Conservation (phyloP, 768 basidiomycete species). For the Pleurotus platypus region DNA sequence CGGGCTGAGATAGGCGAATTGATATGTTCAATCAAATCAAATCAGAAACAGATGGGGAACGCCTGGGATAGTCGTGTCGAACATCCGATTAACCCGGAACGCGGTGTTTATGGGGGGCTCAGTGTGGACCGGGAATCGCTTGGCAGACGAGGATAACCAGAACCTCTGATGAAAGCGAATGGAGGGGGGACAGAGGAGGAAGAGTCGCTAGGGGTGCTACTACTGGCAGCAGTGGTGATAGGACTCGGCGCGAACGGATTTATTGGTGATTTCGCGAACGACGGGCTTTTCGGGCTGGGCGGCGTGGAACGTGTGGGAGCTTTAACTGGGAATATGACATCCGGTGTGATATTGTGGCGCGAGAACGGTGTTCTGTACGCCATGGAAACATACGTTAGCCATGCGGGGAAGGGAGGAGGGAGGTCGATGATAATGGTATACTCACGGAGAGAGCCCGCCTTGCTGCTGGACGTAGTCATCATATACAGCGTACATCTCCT, state of each 20-base stretch:
- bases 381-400: neutral
- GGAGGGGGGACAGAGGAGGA: neutral
- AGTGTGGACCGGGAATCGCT: too few species aligned
- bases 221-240: neutral
- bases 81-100: too few species aligned
- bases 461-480: constrained; percentile 4
- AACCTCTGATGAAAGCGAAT: neutral
- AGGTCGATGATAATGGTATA: neutral
- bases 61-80: too few species aligned
- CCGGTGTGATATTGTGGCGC: neutral
- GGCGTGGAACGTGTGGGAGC: neutral
- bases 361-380: constrained; percentile 1
- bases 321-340: neutral
- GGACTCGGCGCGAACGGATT: neutral
- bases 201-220: neutral
- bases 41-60: too few species aligned
- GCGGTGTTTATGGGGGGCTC: too few species aligned
- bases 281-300: neutral
- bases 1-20: too few species aligned
- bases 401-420: neutral
- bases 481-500: constrained; percentile 2
- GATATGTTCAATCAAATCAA: too few species aligned
- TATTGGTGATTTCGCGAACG: neutral
- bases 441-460: constrained; percentile 1
- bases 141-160: neutral